phyloP scores from a whole-genome alignment of 2,329 filamentous ascomycete species.

The Teratosphaeria viscida region DNA sequence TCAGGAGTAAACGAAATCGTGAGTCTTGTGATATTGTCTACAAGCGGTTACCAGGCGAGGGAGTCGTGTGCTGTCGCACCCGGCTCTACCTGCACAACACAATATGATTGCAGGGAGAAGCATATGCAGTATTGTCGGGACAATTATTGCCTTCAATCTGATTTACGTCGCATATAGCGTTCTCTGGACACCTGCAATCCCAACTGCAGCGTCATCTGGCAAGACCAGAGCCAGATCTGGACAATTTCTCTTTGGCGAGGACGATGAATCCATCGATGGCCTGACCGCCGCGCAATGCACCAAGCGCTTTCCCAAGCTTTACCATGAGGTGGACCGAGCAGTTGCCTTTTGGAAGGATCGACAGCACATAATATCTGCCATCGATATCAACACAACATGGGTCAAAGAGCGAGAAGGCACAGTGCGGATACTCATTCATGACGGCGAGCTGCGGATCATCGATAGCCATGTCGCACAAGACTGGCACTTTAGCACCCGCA shows the following conservation, averaged over 20 bases:
- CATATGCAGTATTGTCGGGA: too few relatives aligned
- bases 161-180: neutral
- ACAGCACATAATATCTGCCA: conserved; percentile 17
- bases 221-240: too few relatives aligned
- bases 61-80: too few relatives aligned
- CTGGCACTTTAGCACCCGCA: neutral
- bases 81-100: too few relatives aligned
- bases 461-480: neutral
- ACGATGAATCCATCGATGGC: conserved; percentile 6
- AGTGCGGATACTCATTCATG: conserved; percentile 28
- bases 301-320: conserved; percentile 23
- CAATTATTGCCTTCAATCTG: neutral
- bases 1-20: too few relatives aligned
- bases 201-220: neutral
- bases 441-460: conserved; percentile 14
- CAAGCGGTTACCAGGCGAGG: too few relatives aligned
- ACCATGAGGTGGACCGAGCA: conserved; percentile 21
- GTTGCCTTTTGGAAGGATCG: conserved; percentile 14
- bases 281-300: conserved; percentile 21
- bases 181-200: neutral
- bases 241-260: neutral
- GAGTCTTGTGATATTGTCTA: too few relatives aligned
- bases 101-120: too few relatives aligned
- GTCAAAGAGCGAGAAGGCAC: conserved; percentile 11
- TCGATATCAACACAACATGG: conserved; percentile 13